These are phyloP conservation scores for Drechslerella coelobrocha DNA, from an alignment of 2,329 filamentous ascomycete genomes.

Conservation along the genomic window DNA sequence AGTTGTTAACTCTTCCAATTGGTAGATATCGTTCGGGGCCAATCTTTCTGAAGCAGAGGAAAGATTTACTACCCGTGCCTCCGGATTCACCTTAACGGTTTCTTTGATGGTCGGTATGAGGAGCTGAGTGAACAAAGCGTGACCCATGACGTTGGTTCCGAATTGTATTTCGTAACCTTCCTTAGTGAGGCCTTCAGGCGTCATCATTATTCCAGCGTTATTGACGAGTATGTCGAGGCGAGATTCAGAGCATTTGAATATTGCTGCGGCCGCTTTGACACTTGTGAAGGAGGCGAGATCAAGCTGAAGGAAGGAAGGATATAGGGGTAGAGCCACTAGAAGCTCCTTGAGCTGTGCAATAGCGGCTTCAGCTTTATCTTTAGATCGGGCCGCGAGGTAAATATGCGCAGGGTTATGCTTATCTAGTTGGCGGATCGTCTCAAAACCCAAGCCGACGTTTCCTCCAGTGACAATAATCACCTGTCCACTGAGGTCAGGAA, in stretches of 20 bases:
- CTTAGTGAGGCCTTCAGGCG: constrained; percentile 52
- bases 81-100: constrained; percentile 51
- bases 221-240: constrained; percentile 59
- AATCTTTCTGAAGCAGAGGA: constrained; percentile 9
- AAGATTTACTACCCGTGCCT: constrained; percentile 17
- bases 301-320: constrained; percentile 56
- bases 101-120: constrained; percentile 52
- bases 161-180: constrained; percentile 56
- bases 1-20: constrained; percentile 55
- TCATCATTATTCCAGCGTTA: constrained; percentile 56
- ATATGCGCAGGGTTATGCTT: constrained; percentile 56
- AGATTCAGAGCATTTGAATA: constrained; percentile 52
- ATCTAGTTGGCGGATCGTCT: constrained; percentile 49
- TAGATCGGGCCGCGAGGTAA: constrained; percentile 58
- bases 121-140: constrained; percentile 53
- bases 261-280: constrained; percentile 55
- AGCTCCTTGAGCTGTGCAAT: constrained; percentile 56
- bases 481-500: constrained; percentile 29
- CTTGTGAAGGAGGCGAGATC: constrained; percentile 56
- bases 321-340: constrained; percentile 23
- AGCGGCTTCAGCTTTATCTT: constrained; percentile 53
- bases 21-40: constrained; percentile 23
- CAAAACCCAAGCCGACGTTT: constrained; percentile 27
- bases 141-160: constrained; percentile 56
- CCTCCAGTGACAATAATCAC: constrained; percentile 53